Conservation (phyloP, 2,329 filamentous ascomycete genomes). For the Coniochaeta sp. region DNA sequence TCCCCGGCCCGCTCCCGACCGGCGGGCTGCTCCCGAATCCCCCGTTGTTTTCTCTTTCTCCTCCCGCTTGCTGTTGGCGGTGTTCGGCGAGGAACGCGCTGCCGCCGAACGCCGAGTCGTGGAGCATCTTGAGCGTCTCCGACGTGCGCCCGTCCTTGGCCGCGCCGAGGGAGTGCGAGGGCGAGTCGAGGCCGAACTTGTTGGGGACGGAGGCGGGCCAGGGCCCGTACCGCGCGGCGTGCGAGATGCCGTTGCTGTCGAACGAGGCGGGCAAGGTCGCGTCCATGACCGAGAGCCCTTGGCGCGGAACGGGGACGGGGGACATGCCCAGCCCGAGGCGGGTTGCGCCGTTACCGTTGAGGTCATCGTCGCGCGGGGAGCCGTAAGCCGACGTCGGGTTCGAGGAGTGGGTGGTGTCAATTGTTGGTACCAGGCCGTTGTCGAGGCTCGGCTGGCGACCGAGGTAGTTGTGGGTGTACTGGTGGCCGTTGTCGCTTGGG, state of each 20-base stretch:
- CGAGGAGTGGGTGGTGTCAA: conserved; percentile 52
- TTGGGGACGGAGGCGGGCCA: conserved; percentile 90
- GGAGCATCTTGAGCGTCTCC: conserved; percentile 57
- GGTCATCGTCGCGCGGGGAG: conserved; percentile 67
- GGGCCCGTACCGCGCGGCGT: conserved; percentile 81
- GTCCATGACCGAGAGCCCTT: conserved; percentile 80
- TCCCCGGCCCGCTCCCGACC: conserved; percentile 29
- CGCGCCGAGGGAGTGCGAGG: conserved; percentile 63
- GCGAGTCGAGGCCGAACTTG: conserved; percentile 83
- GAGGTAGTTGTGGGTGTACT: conserved; percentile 26
- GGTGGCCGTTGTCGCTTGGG: conserved; percentile 23
- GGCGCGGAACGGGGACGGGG: conserved; percentile 63
- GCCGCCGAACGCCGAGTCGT: conserved; percentile 61
- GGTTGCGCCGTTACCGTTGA: conserved; percentile 49
- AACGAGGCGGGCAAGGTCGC: conserved; percentile 91
- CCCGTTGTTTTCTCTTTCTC: conserved; percentile 21
- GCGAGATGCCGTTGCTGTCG: conserved; percentile 91
- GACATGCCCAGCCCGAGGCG: conserved; percentile 69
- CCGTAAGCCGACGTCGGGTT: conserved; percentile 61
- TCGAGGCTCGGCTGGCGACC: conserved; percentile 46
- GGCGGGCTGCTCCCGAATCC: conserved; percentile 36
- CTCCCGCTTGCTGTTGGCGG: background rate
- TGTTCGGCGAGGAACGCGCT: conserved; percentile 50
- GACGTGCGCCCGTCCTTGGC: conserved; percentile 55
- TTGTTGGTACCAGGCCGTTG: conserved; percentile 46